Base-by-base conservation (phyloP, 768 basidiomycete species). In the Albatrellus ellisii region DNA sequence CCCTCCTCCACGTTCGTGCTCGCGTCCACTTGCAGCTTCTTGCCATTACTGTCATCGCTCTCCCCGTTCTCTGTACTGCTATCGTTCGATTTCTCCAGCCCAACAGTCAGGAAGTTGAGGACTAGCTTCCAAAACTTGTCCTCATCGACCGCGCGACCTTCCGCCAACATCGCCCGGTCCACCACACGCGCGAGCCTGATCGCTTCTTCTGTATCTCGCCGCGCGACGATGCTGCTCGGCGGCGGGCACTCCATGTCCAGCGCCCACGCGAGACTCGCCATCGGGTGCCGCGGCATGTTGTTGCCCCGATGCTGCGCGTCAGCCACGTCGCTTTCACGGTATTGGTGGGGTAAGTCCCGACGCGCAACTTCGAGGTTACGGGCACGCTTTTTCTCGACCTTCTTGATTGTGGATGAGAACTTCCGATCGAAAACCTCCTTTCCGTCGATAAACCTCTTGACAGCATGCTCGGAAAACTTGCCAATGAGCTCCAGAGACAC, bases 221-320 rank as follows among this genome's bases (percentile, higher is more conserved):
- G 66, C n/a, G 85, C 78, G 25, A 86, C 85, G 50, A 97, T 88
- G 41, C 89, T 91, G 52, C 82, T 86, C 2, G 92, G 85, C 4
- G 94, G 94, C 3, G 94, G 94, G 15, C 69, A 66, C 61, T 95
- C 91, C 12, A 67, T 75, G 46, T 87, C 80, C 43, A 89, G 59
- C 5, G 80, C 88, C 90, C 85, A 97, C 15, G 79, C 76, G 79
- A 86, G 90, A 22, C 68, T 72, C 79, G n/a, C 79, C 84, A 47
- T 69, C 70, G 34, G 69, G 75, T 22, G 70, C 66, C 31, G 63
- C 62, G 41, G 40, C 56, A 34, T 36, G 42, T 39, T 18, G 44
- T 15, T 35, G 46, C 8, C 26, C 25, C 14, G 34, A 42, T 58
- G 49, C 8, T 40, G 42, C 47, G 35, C 52, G 39, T 37, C 46